Percentiles rank a stretch among this genome's conserved stretches.
Conservation (phyloP, 805 yeast genomes). For the Pichia eremophila region DNA sequence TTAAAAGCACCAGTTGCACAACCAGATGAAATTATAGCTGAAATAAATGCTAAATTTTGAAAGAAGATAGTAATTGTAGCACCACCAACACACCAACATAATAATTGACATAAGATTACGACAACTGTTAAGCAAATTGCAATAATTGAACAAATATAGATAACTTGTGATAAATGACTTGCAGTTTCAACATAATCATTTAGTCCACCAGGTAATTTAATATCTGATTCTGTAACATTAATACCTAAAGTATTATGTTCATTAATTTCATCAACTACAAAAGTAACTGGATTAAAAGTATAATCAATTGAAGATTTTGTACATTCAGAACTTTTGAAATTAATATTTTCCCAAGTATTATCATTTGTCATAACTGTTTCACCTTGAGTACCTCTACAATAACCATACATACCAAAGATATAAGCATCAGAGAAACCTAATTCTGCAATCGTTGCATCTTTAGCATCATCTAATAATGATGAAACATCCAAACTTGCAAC, state of each 20-base stretch:
- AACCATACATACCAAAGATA: constrained; percentile 56
- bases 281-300: constrained; percentile 42
- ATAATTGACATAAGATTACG: constrained; percentile 33
- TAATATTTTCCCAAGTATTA: constrained; percentile 7
- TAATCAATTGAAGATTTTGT: constrained; percentile 45
- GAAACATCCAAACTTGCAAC: constrained; percentile 23
- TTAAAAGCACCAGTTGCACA: constrained; percentile 50
- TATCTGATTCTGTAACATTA: constrained; percentile 14
- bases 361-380: constrained; percentile 9
- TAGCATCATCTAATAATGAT: constrained; percentile 5
- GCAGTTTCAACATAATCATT: constrained; percentile 36
- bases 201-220: constrained; percentile 47
- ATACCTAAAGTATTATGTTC: constrained; percentile 5
- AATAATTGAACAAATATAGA: constrained; percentile 45
- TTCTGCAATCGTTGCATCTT: constrained; percentile 3
- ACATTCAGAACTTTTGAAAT: constrained; percentile 36
- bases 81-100: constrained; percentile 20
- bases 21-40: constrained; percentile 14
- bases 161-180: constrained; percentile 42
- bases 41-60: constrained; percentile 9
- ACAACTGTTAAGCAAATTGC: constrained; percentile 38
- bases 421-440: constrained; percentile 38
- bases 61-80: constrained; percentile 22
- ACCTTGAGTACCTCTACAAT: constrained; percentile 37
- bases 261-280: constrained; percentile 11